Evolutionary conservation across 495 filamentous ascomycete species (phyloP), one percentile per base, ranked within the genome.

Genomic region (Penicillium egyptiacum): DNA sequence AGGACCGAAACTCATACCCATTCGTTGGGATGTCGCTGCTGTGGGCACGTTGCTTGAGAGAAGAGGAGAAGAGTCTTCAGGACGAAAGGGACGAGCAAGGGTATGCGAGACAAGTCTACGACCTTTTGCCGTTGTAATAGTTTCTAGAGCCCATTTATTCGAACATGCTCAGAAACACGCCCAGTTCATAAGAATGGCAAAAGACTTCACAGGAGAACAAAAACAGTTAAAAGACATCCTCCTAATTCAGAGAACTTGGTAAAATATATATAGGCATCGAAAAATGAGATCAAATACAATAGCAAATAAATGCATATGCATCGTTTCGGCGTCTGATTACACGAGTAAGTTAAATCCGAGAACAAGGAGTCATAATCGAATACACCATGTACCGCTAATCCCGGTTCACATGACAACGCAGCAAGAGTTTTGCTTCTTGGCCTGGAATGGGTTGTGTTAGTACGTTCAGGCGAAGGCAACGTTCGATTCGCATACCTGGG

Each of bases 401-500:
- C 16, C 33, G 41, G 20, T 40, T 56, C 62, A 96, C 87, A 92
- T 92, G 46, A 96, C 68, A 43, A 88, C 64, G 72, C 92, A 95
- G 82, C 93, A 97, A 30, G 89, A 92, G 77, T 96, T 97, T 71
- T 96, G 93, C 74, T 96, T 95, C 81, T 96, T 96, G 59, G 92
- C 89, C 84, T 89, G 68, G 61, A 66, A 64, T 75, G 2, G 45
- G 8, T 31, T 31, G 14, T 44, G 25, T 31, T 20, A 50, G 46
- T 5, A n/a, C 2, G 33, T 10, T 12, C 26, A 8, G 16, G 5
- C 5, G 26, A 4, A n/a, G 5, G n/a, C 20, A 28, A 7, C 3
- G 14, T 19, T 42, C 5, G 20, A 22, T 31, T n/a, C 16, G 12
- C 67, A 50, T 64, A 90, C 88, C 79, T 83, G 81, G 20, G 81